Base-by-base conservation (phyloP, 345 rosid genomes). In the Euclidium syriacum region DNA sequence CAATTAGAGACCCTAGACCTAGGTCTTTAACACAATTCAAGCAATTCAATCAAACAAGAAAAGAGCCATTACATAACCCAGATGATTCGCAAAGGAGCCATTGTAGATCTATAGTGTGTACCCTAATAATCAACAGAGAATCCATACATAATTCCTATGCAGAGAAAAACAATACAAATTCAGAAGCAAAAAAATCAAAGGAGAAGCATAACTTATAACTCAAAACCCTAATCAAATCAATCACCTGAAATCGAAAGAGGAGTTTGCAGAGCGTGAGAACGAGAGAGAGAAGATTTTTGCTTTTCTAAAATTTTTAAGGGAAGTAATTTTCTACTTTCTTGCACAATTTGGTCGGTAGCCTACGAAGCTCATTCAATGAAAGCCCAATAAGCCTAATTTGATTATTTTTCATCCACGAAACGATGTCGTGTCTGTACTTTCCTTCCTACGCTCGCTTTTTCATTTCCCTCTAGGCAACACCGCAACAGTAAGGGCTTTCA, bases 221-320 rank as follows among this genome's bases (percentile, higher is more conserved):
- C 41, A n/a, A 56, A 64, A 57, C 74, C 69, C 69, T 70, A 70
- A 70, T 50, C 32, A 16, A 70, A 47, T 52, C 41, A 64, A 49
- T 64, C 61, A 71, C 75, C 75, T 71, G 75, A 62, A 71, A 64
- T 71, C 66, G 65, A 42, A 25, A 58, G 65, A 50, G 5, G 55
- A 63, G 6, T 3, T 58, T 24, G 60, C 74, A 15, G 65, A 57
- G 50, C 54, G 47, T 32, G 27, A 70, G 52, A 70, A 18, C n/a
- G 50, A 35, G 11, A 58, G 6, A 8, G 52, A 5, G 23, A 35
- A 57, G 48, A 10, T 10, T 7, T 43, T 16, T 11, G 33, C 1
- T 41, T 15, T 1, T 25, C 3, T 19, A n/a, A n/a, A n/a, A n/a
- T 18, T 46, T n/a, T 4, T 55, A 24, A 34, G 6, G 38, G 20